Percentiles rank a stretch among this genome's conserved stretches.
Conservation (phyloP, 257 asterid genomes). For the Thymus mandschuricus region DNA sequence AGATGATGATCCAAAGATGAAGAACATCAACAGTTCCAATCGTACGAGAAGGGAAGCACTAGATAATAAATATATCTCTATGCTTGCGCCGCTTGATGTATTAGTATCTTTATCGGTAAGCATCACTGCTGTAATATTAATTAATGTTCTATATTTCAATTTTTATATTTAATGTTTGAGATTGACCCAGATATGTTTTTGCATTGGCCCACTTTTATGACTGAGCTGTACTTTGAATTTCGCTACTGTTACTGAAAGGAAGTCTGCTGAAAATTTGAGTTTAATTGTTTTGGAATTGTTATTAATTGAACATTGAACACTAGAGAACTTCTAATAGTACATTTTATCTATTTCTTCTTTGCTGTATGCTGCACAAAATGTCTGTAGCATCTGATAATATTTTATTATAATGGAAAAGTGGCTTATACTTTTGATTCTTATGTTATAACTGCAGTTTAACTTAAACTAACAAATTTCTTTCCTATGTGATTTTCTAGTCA, state of each 20-base stretch:
- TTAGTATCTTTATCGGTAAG: slow-evolving; percentile 75
- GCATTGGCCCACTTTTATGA: slow-evolving; percentile 1
- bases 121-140: slow-evolving; percentile 23
- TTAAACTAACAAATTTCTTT: slow-evolving; percentile 5
- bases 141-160: slow-evolving; percentile 11
- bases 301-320: not conserved
- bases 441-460: slow-evolving; percentile 16
- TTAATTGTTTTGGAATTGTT: not conserved
- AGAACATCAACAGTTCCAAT: slow-evolving; percentile 38
- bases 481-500: slow-evolving; percentile 2
- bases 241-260: no score
- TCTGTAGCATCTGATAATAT: not conserved
- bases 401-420: not conserved
- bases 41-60: slow-evolving; percentile 35
- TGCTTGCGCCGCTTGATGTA: slow-evolving; percentile 75
- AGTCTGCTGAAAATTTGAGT: no score
- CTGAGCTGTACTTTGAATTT: no score
- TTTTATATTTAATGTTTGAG: slow-evolving; percentile 1
- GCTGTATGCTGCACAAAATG: not conserved
- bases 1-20: slow-evolving; percentile 43
- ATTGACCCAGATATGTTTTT: not conserved
- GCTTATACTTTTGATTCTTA: not conserved
- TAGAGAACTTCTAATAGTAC: not conserved
- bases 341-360: not conserved
- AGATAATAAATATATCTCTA: slow-evolving; percentile 42